These are phyloP conservation scores for Mitragyna speciosa DNA, from an alignment of 257 asterid genomes.

Conservation along the genomic window DNA sequence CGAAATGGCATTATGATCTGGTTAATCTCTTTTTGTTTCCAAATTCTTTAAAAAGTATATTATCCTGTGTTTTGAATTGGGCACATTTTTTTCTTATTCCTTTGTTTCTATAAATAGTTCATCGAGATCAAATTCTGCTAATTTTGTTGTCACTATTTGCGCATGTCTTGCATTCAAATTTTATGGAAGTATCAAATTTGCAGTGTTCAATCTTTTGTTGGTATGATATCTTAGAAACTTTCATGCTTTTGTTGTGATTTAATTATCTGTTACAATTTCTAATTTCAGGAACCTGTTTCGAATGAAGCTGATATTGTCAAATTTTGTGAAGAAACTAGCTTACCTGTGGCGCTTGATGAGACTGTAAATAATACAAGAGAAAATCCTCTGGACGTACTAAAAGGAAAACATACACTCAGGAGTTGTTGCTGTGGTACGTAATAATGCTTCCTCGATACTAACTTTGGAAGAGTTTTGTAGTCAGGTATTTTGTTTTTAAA, in stretches of 20 bases:
- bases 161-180: not conserved
- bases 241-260: not conserved
- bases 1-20: conserved; percentile 1
- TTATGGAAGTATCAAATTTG: not conserved
- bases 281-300: conserved; percentile 78
- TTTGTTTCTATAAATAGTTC: not conserved
- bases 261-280: too few relatives aligned
- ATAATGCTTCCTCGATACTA: not conserved
- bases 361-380: conserved; percentile 54
- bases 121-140: too few relatives aligned
- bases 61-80: not conserved
- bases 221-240: not conserved
- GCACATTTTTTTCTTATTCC: not conserved
- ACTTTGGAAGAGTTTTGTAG: too few relatives aligned
- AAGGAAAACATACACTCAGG: conserved; percentile 70
- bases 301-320: conserved; percentile 67
- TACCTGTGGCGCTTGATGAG: conserved; percentile 96
- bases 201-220: not conserved
- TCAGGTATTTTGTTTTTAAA: too few relatives aligned
- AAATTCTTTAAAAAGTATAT: not conserved
- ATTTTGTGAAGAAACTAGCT: conserved; percentile 81
- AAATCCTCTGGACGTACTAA: conserved; percentile 53
- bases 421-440: conserved; percentile 62
- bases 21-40: not conserved
- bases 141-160: not conserved